Evolutionary conservation across 2,329 filamentous ascomycete species (phyloP), one percentile per base, ranked within the genome.

Genomic region (Zopfia rhizophila): DNA sequence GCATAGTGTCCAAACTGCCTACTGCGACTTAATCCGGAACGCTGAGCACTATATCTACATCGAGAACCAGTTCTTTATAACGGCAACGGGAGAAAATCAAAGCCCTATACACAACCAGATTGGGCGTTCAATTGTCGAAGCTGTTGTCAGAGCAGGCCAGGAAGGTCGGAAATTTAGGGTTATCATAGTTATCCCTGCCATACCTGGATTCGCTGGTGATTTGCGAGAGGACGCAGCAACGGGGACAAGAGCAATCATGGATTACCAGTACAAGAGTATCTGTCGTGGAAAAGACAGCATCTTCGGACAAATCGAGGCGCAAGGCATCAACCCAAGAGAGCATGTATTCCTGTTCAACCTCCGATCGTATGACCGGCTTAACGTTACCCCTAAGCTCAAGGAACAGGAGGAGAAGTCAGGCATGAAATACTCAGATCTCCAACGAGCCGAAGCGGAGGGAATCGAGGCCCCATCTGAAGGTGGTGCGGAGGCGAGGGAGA

Each of bases 221-320:
- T 79, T 99, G 21, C 80, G 92, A 45, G 85, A 91, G 10, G 86
- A 90, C 59, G 91, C 89, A 14, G 93, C 93, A 0, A 84, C 84
- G 1, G 93, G 93, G 7, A 97, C 93, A 0, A 59, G 73, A 36
- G 93, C 92, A 8, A 99, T 97, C 63, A 97, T 99, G 91, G 92
- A 97, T 68, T 97, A 96, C 65, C 94, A 97, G 68, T 99, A 94
- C 79, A 96, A 95, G 73, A 96, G 91, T 0, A 96, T 99, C 56
- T 90, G 88, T 64, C 87, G 94, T 31, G 94, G 94, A 5, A 88
- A 95, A 54, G 80, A 97, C 66, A 96, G 91, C 4, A 97, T 99
- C 39, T 94, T 89, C 60, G 91, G 84, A 27, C 87, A 89, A 65
- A 85, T 97, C 47, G 78, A 79, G 45, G 83, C 82, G 5, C 79